Percentiles rank a stretch among this genome's conserved stretches.
phyloP scores from a whole-genome alignment of 75 land plant species.

The Cunninghamia lanceolata region DNA sequence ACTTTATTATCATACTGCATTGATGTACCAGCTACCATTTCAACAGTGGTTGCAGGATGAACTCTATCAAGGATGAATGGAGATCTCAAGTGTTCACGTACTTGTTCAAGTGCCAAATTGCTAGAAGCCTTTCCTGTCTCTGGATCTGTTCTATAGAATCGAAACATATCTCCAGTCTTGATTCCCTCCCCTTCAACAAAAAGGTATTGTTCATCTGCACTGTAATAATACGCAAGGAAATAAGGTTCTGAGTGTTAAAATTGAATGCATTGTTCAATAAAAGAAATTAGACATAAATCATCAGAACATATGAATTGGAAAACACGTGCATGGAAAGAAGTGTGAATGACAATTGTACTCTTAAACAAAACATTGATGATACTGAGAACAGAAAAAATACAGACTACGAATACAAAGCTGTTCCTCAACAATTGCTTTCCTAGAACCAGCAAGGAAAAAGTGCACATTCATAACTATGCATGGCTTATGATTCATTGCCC shows the following conservation, averaged over 20 bases:
- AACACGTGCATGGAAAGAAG: not conserved
- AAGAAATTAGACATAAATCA: not conserved
- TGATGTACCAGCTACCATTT: slow-evolving; percentile 5
- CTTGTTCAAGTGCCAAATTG: slow-evolving; percentile 8
- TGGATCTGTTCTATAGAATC: slow-evolving; percentile 33
- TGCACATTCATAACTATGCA: not conserved
- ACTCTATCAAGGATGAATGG: not conserved
- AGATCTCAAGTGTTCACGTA: slow-evolving; percentile 11
- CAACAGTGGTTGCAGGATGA: not conserved
- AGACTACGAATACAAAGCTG: not conserved
- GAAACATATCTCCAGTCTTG: slow-evolving; percentile 42
- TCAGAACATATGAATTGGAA: not conserved
- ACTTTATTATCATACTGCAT: not conserved
- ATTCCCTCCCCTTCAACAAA: slow-evolving; percentile 33
- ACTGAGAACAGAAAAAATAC: not conserved
- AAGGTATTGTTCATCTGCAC: slow-evolving; percentile 52
- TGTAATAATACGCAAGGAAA: slow-evolving; percentile 7
- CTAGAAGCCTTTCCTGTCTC: slow-evolving; percentile 21
- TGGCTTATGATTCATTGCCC: not conserved
- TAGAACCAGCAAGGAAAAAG: not conserved
- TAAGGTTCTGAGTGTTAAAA: not conserved
- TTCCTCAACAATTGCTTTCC: not conserved
- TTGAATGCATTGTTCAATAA: not conserved
- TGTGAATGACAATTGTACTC: not conserved
- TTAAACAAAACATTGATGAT: not conserved